Conservation (phyloP, 2,329 filamentous ascomycete species). For the Allantophomopsis lycopodina region DNA sequence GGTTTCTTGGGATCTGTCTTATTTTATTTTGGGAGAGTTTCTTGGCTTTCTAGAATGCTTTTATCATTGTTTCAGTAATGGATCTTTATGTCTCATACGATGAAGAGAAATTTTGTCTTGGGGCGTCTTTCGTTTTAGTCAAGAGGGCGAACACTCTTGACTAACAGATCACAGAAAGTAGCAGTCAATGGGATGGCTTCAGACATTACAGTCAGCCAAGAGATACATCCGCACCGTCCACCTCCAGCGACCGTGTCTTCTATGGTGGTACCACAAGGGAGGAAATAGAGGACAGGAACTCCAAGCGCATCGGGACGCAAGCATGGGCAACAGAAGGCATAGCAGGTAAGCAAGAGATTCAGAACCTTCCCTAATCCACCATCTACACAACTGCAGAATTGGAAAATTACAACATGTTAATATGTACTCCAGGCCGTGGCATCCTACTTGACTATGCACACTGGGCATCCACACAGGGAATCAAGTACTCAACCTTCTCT, state of each 20-base stretch:
- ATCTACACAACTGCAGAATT: not conserved
- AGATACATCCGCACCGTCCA: constrained; percentile 8
- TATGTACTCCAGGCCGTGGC: constrained; percentile 23
- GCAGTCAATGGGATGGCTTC: constrained; percentile 36
- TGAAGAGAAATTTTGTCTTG: no score
- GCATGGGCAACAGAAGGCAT: constrained; percentile 34
- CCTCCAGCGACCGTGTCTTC: constrained; percentile 24
- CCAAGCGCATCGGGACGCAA: constrained; percentile 30
- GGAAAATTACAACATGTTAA: constrained; percentile 3
- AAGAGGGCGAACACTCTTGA: constrained; percentile 27
- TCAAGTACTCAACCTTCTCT: constrained; percentile 26
- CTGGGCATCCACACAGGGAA: constrained; percentile 25
- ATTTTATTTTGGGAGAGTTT: no score
- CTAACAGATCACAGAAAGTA: constrained; percentile 21
- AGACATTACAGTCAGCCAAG: constrained; percentile 31
- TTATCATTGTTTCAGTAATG: no score
- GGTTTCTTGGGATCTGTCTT: no score
- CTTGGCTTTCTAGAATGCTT: no score
- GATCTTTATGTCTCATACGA: no score
- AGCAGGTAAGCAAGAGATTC: constrained; percentile 14
- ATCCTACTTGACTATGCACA: constrained; percentile 34
- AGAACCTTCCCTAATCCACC: not conserved
- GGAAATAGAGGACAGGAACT: constrained; percentile 29
- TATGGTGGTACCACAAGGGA: constrained; percentile 31
- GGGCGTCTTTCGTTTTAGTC: no score